Evolutionary conservation across 139 green algal species (phyloP), one percentile per base, ranked within the genome.

Genomic region (Chlamydomonas sp.): DNA sequence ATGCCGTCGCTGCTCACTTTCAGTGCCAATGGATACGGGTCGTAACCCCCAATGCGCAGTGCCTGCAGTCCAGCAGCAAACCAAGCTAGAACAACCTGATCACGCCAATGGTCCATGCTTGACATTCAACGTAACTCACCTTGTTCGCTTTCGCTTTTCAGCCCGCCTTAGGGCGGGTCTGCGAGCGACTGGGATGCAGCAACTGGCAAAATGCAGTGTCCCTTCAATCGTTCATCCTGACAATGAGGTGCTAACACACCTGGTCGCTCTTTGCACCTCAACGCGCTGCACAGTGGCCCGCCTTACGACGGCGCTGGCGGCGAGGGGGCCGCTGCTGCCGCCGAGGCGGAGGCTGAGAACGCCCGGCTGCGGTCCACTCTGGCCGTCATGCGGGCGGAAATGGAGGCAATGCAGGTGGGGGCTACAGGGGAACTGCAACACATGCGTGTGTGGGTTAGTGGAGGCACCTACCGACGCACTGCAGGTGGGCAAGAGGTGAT

Each of bases 361-460:
- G 61, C 78, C 60, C 90, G 92, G 18, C 92, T 96, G 84, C 89
- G 93, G 3, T 67, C 74, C 60, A 94, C 91, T 31, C 83, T 96
- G 18, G 90, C 81, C 10, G 86, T 92, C 59, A 93, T 96, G 90
- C 83, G 94, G 3, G 71, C 80, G n/a, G 95, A 97, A 78, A 95
- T 95, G 91, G 92, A 96, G 69, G 73, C 89, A 9, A 74, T 95
- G 80, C 92, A 94, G 74, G 88, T 79, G n/a, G 88, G 78, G 6
- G 78, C 78, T 66, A 71, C 84, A 62, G 83, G 83, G 63, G 78
- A 20, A 69, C 59, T 10, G 14, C 6, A 71, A 14, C 80, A 83
- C 31, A 57, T 84, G 79, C 79, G 63, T 66, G 79, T 17, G 15
- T 49, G 31, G 31, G 31, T 49, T 49, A 49, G 31, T 49, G 31